Evolutionary conservation across 2,329 filamentous ascomycete species (phyloP).

Genomic region (Cadophora luteo-olivacea): DNA sequence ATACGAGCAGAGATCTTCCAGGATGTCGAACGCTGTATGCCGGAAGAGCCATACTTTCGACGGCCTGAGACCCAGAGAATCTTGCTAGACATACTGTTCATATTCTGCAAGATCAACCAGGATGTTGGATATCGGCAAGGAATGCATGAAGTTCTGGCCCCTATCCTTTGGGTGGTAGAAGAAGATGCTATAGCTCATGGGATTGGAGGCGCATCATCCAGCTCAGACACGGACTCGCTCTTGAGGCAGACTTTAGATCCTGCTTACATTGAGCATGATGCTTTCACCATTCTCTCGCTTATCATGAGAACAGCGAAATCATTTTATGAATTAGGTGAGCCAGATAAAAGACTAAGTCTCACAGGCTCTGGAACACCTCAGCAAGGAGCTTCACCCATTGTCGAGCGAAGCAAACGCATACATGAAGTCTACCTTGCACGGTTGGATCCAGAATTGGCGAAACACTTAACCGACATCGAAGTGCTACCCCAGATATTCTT

Average conservation of each 20-base stretch:
- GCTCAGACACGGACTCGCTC: slow-evolving; percentile 31
- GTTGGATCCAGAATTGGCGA: slow-evolving; percentile 82
- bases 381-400: slow-evolving; percentile 70
- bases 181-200: slow-evolving; percentile 73
- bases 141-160: slow-evolving; percentile 96
- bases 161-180: slow-evolving; percentile 84
- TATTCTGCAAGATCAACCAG: slow-evolving; percentile 93
- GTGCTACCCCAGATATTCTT: slow-evolving; percentile 96
- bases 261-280: slow-evolving; percentile 84
- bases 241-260: slow-evolving; percentile 73
- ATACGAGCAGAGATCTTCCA: slow-evolving; percentile 89
- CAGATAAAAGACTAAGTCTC: slow-evolving; percentile 50
- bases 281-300: slow-evolving; percentile 82
- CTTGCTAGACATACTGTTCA: slow-evolving; percentile 87
- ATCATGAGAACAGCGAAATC: slow-evolving; percentile 87
- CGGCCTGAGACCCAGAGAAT: slow-evolving; percentile 78
- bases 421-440: slow-evolving; percentile 81
- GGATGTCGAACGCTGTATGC: slow-evolving; percentile 89
- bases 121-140: slow-evolving; percentile 92
- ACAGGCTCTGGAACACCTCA: slow-evolving; percentile 30
- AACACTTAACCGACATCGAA: slow-evolving; percentile 82
- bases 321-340: slow-evolving; percentile 74
- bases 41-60: slow-evolving; percentile 90
- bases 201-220: slow-evolving; percentile 43
- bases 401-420: slow-evolving; percentile 84